Conservation (phyloP, 306 rosid genomes). For the Crataegus laevigata region DNA sequence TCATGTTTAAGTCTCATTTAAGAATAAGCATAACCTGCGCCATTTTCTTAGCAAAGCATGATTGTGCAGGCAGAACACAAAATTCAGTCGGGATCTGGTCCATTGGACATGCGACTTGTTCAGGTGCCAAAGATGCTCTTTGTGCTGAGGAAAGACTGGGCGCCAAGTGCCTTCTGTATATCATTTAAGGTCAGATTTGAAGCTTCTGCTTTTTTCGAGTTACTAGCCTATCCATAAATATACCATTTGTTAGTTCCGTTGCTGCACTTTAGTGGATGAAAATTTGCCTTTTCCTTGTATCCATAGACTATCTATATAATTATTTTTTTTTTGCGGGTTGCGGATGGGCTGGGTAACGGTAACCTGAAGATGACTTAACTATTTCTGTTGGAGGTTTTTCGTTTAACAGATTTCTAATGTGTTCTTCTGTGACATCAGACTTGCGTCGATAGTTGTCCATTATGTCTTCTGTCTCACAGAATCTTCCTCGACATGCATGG, state of each 20-base stretch:
- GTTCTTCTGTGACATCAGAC: not conserved
- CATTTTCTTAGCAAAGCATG: not conserved
- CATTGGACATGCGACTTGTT: constrained; percentile 76
- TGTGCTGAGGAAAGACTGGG: constrained; percentile 68
- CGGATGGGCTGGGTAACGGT: not conserved
- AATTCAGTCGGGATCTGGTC: constrained; percentile 83
- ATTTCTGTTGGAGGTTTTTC: not conserved
- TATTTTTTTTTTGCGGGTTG: not conserved
- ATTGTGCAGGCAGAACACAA: constrained; percentile 75
- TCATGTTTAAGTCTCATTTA: not conserved
- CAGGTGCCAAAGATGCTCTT: constrained; percentile 91
- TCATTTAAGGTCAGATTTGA: constrained; percentile 73
- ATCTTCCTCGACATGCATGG: not conserved
- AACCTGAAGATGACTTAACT: not conserved
- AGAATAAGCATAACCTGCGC: not conserved
- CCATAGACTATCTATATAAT: not conserved
- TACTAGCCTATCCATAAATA: not conserved
- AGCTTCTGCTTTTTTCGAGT: not conserved
- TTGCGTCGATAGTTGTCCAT: not conserved
- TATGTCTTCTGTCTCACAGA: not conserved
- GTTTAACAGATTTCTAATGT: not conserved
- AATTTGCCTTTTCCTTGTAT: not conserved
- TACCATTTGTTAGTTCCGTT: not conserved
- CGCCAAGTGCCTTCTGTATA: constrained; percentile 69
- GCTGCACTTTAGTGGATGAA: not conserved